These are phyloP conservation scores for Arachnomyces sp. DNA, from an alignment of 2,329 filamentous ascomycete species.

Conservation along the genomic window DNA sequence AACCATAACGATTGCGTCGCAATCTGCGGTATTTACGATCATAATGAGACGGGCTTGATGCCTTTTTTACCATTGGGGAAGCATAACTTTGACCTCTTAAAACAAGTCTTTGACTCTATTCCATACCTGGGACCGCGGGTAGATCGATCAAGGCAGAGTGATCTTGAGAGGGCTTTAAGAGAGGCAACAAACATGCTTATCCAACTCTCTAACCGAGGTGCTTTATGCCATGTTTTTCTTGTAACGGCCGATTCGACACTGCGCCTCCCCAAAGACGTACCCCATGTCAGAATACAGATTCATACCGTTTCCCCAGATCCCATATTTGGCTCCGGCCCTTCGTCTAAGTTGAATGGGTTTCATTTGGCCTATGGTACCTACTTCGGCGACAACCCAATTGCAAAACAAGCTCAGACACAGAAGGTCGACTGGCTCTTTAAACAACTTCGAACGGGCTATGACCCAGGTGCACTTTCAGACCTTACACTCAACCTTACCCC, in stretches of 20 bases:
- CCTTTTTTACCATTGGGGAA: conserved; percentile 20
- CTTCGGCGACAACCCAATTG: conserved; percentile 7
- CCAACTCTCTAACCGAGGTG: conserved; percentile 13
- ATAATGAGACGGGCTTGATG: conserved; percentile 14
- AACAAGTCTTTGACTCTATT: conserved; percentile 15
- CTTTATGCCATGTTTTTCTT: conserved; percentile 28
- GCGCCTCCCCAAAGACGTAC: conserved; percentile 14
- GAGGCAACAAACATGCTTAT: conserved; percentile 20
- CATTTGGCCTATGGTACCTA: conserved; percentile 21
- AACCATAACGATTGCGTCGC: conserved; percentile 20
- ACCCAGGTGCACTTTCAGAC: conserved; percentile 18
- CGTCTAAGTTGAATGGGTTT: conserved; percentile 17
- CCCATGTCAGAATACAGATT: conserved; percentile 22
- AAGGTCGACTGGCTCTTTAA: conserved; percentile 17
- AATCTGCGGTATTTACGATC: conserved; percentile 18
- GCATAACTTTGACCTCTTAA: conserved; percentile 16
- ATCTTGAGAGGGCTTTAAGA: conserved; percentile 17
- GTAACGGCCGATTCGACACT: conserved; percentile 19
- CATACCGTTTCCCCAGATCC: conserved; percentile 26
- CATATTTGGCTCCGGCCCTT: conserved; percentile 14
- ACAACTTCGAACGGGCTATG: conserved; percentile 23
- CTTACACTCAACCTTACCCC: conserved; percentile 18
- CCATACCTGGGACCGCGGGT: conserved; percentile 10
- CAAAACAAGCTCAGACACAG: conserved; percentile 14
- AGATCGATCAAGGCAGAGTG: conserved; percentile 3